Evolutionary conservation across 257 asterid species (phyloP).

Genomic region (Orobanche coerulescens): DNA sequence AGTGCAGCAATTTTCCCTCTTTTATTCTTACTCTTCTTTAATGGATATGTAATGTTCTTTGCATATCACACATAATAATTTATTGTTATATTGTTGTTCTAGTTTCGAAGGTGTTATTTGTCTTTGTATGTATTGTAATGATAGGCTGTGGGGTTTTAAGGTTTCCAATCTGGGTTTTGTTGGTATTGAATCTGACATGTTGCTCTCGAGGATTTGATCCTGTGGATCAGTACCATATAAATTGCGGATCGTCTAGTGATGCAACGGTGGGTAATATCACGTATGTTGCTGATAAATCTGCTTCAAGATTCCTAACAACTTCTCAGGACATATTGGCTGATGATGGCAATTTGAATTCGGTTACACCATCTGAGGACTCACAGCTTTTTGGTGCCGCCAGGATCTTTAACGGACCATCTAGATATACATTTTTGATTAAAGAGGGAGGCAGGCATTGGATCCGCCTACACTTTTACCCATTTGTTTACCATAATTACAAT

Average conservation of each 20-base stretch:
- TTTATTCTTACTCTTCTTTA: conserved; percentile 10
- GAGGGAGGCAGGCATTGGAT: conserved; percentile 58
- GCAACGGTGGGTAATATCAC: conserved; percentile 39
- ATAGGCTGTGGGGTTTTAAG: conserved; percentile 33
- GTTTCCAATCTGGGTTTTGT: conserved; percentile 37
- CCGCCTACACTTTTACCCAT: conserved; percentile 48
- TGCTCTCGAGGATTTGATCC: conserved; percentile 40
- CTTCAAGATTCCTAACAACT: conserved; percentile 37
- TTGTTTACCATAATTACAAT: conserved; percentile 34
- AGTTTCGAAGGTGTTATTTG: conserved; percentile 10
- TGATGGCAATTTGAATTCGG: conserved; percentile 34
- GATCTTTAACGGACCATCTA: conserved; percentile 42
- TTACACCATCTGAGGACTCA: conserved; percentile 35
- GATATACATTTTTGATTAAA: conserved; percentile 45
- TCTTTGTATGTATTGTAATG: conserved; percentile 14
- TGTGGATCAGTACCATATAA: conserved; percentile 40
- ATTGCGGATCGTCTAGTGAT: conserved; percentile 56
- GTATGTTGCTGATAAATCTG: conserved; percentile 50
- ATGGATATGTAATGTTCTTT: conserved; percentile 21
- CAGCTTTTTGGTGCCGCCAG: conserved; percentile 51
- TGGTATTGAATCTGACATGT: conserved; percentile 32
- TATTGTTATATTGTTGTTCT: conserved; percentile 22
- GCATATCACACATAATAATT: neutral
- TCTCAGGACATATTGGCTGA: conserved; percentile 46
- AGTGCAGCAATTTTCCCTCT: conserved; percentile 31